These are phyloP conservation scores for Apostasia shenzhenica DNA, from an alignment of 106 monocot genomes.

Conservation along the genomic window DNA sequence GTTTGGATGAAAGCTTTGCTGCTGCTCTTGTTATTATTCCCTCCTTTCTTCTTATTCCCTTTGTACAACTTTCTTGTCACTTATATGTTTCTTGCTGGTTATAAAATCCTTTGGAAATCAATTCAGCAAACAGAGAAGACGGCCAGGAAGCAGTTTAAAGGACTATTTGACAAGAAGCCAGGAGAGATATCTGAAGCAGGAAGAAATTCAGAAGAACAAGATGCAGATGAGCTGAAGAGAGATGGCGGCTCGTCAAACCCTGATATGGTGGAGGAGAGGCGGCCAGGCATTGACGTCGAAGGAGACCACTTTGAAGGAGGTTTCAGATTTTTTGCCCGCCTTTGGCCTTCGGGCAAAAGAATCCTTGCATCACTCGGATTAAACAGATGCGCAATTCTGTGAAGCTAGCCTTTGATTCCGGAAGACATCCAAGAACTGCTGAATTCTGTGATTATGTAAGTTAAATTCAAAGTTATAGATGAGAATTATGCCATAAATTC, in stretches of 20 bases:
- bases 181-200: constrained; percentile 80
- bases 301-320: constrained; percentile 21
- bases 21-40: no score
- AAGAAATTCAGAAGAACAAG: constrained; percentile 15
- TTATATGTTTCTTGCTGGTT: no score
- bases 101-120: no score
- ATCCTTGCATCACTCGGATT: constrained; percentile 55
- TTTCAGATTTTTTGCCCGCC: constrained; percentile 39
- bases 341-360: constrained; percentile 67
- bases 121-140: constrained; percentile 64
- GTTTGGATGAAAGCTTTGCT: no score
- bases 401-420: constrained; percentile 1
- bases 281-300: not conserved
- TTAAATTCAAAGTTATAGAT: no score
- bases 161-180: constrained; percentile 93
- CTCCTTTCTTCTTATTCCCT: no score
- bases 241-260: constrained; percentile 2
- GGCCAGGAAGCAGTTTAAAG: constrained; percentile 82
- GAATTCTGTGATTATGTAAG: no score
- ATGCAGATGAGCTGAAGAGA: not conserved
- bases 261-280: not conserved
- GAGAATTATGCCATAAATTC: no score
- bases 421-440: no score
- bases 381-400: constrained; percentile 57
- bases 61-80: no score